These are phyloP conservation scores for Xylaria bambusicola DNA, from an alignment of 495 filamentous ascomycete genomes.

Conservation along the genomic window DNA sequence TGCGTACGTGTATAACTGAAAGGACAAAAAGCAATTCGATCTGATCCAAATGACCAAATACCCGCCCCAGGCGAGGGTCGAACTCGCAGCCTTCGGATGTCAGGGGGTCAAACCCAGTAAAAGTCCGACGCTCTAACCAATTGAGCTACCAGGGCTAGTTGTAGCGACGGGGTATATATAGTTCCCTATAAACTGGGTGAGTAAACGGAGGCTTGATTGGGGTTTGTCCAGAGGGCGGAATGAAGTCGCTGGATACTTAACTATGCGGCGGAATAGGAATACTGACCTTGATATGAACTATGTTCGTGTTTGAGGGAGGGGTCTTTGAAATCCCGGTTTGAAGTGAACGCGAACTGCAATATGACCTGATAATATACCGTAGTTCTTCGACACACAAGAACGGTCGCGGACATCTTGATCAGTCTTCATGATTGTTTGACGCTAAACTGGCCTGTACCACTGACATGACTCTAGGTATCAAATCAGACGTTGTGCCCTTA, in stretches of 20 bases:
- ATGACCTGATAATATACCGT: slow-evolving; percentile 20
- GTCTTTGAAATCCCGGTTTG: slow-evolving; percentile 13
- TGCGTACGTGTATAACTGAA: no score
- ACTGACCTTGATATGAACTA: background rate
- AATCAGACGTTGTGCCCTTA: slow-evolving; percentile 38
- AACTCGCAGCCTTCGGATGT: no score
- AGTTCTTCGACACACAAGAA: slow-evolving; percentile 41
- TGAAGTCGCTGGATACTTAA: slow-evolving; percentile 26
- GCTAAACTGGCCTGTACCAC: slow-evolving; percentile 39
- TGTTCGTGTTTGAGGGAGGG: background rate
- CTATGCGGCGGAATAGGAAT: slow-evolving; percentile 40
- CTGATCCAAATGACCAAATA: no score
- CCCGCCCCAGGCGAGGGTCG: no score
- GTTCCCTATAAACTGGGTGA: no score
- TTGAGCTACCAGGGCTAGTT: no score
- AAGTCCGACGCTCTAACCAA: no score
- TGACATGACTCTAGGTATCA: slow-evolving; percentile 45
- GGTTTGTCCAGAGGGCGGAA: slow-evolving; percentile 16
- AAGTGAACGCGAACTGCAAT: slow-evolving; percentile 23
- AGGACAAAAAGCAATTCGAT: no score
- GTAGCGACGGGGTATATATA: no score
- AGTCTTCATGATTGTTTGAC: slow-evolving; percentile 33
- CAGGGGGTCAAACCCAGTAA: no score
- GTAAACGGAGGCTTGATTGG: no score
- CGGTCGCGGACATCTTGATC: slow-evolving; percentile 40